Evolutionary conservation across 1,139 yeast species (phyloP), one percentile per base, ranked within the genome.

Genomic region (Diutina siamensis): DNA sequence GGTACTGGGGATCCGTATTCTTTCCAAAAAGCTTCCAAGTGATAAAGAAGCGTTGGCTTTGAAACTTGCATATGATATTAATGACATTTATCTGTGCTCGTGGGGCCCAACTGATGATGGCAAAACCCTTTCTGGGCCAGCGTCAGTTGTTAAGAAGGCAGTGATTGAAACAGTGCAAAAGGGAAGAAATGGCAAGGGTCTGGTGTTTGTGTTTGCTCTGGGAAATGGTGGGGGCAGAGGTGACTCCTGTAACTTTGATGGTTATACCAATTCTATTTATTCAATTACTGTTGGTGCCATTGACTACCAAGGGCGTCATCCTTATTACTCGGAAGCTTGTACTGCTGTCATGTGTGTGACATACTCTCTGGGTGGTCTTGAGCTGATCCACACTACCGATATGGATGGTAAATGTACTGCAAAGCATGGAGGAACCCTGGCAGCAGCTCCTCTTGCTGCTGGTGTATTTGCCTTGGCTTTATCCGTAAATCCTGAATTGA

Each of bases 51-150:
- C 98, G 0, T 77, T 84, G 1, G 85, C 97, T 1, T 67, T 94
- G 69, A 72, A 84, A 40, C 84, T 83, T 62, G 94, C 81, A 0
- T 68, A 83, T 55, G 89, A 86, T 50, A 71, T 74, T 10, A 92
- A 92, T 59, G 95, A 89, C 61, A 92, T 94, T 35, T 94, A 87
- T 61, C 86, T 96, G 3, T 94, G 99, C 62, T 87, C 96, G 3
- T 94, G 99, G 99, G 99, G 99, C 2, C 99, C 99, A 1, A 76
- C 89, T 1, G 99, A 94, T 61, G 85, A 89, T 60, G 99, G 98
- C 0, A 71, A 62, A 50, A 78, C 95, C 0, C 76, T 92, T 71
- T 87, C 86, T 44, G 94, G 78, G 4, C 98, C 98, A 0, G 86
- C 87, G 22, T 59, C 66, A 34, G 57, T 89, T 33, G 96, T 92